These are phyloP conservation scores for Castanopsis chinensis DNA, from an alignment of 306 rosid genomes.

Conservation along the genomic window DNA sequence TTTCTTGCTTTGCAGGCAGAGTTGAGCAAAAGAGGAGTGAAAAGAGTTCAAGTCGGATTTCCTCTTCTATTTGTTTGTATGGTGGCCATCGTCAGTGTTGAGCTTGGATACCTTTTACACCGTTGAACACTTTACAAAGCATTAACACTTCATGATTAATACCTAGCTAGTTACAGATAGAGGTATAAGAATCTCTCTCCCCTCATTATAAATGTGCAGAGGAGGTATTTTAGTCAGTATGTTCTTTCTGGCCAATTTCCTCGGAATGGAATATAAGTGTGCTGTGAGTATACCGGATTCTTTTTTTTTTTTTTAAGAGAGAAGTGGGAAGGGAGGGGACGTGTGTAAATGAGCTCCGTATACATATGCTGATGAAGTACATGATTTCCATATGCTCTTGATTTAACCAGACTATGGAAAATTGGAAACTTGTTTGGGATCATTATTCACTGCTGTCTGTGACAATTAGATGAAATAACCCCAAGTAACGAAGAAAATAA, in stretches of 20 bases:
- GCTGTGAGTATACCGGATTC: background rate
- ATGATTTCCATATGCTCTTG: no score
- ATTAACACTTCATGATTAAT: background rate
- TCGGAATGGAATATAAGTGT: background rate
- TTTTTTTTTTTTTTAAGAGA: background rate
- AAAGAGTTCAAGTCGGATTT: slow-evolving; percentile 64
- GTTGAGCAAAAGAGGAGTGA: slow-evolving; percentile 45
- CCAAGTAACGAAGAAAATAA: no score
- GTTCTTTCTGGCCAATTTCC: slow-evolving; percentile 1
- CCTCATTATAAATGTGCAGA: slow-evolving; percentile 11
- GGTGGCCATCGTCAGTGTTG: slow-evolving; percentile 66
- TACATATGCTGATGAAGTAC: no score
- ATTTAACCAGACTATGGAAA: no score
- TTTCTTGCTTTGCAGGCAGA: slow-evolving; percentile 45
- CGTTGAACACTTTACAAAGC: slow-evolving; percentile 30
- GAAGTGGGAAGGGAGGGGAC: no score
- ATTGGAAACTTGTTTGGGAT: no score
- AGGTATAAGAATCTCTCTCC: background rate
- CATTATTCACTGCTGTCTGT: no score
- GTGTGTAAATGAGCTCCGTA: no score
- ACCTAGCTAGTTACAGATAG: background rate
- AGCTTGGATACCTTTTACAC: slow-evolving; percentile 62
- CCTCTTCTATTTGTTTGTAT: slow-evolving; percentile 75
- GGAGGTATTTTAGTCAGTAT: background rate
- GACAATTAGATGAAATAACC: no score